These are phyloP conservation scores for Mucor piriformis DNA, from an alignment of 371 early-diverging fungal species.

Conservation along the genomic window DNA sequence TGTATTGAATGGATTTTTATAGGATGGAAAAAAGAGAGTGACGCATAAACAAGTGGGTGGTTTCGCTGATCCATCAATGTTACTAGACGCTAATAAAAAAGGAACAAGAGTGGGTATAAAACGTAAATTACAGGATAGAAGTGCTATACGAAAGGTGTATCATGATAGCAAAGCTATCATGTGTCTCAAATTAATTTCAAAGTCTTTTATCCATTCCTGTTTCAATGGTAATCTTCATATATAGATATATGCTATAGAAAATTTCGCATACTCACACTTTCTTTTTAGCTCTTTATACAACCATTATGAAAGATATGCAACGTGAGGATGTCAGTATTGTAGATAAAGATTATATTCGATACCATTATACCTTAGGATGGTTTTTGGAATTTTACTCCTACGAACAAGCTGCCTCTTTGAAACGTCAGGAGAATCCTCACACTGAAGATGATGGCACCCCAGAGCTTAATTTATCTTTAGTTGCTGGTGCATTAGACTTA, in stretches of 20 bases:
- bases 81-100: slow-evolving; percentile 55
- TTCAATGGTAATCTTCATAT: slow-evolving; percentile 67
- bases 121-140: slow-evolving; percentile 37
- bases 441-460: neutral
- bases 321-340: slow-evolving; percentile 58
- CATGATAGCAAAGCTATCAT: slow-evolving; percentile 24
- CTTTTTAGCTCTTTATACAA: slow-evolving; percentile 57
- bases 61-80: slow-evolving; percentile 35
- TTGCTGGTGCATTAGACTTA: slow-evolving; percentile 58
- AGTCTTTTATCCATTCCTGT: slow-evolving; percentile 56
- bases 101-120: slow-evolving; percentile 33
- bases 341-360: slow-evolving; percentile 49
- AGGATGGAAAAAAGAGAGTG: slow-evolving; percentile 46
- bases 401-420: slow-evolving; percentile 22
- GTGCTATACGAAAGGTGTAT: slow-evolving; percentile 24
- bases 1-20: slow-evolving; percentile 1
- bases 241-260: neutral
- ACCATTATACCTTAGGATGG: slow-evolving; percentile 42
- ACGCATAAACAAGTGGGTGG: slow-evolving; percentile 51
- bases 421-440: slow-evolving; percentile 10
- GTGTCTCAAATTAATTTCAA: slow-evolving; percentile 36
- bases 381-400: slow-evolving; percentile 40
- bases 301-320: slow-evolving; percentile 65
- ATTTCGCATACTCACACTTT: no score
- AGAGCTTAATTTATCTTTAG: slow-evolving; percentile 57